Conservation (phyloP, 2,329 filamentous ascomycete genomes). For the Ascochyta clinopodiicola region DNA sequence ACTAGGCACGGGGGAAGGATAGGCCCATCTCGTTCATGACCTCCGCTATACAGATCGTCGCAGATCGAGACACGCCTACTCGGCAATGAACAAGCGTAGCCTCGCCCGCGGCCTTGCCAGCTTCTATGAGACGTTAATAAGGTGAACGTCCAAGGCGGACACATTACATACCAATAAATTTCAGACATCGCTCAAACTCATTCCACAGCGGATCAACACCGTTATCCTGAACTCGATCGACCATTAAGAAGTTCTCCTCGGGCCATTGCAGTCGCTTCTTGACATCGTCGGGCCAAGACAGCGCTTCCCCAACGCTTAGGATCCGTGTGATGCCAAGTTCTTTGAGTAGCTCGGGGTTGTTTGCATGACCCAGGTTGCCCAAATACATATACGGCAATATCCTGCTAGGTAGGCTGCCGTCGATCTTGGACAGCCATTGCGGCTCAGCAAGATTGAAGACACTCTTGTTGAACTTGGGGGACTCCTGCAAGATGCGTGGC, state of each 20-base stretch:
- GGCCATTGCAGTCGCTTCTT: conserved; percentile 69
- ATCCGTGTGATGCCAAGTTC: conserved; percentile 85
- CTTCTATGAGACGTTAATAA: conserved; percentile 62
- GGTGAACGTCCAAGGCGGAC: not conserved
- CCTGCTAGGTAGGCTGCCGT: conserved; percentile 89
- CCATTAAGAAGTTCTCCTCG: conserved; percentile 75
- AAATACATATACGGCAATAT: conserved; percentile 95
- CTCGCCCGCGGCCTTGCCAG: conserved; percentile 75
- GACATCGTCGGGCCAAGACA: conserved; percentile 78
- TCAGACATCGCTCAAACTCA: conserved; percentile 83
- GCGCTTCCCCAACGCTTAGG: conserved; percentile 87
- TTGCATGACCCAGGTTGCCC: conserved; percentile 90
- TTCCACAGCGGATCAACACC: conserved; percentile 90
- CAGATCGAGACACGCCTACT: conserved; percentile 92
- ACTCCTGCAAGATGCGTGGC: conserved; percentile 74
- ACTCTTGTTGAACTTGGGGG: conserved; percentile 62
- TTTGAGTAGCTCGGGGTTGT: conserved; percentile 83
- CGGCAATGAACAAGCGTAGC: conserved; percentile 95
- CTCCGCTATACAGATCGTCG: conserved; percentile 98
- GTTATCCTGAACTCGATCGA: conserved; percentile 93
- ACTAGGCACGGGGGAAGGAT: conserved; percentile 90
- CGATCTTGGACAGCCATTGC: conserved; percentile 80
- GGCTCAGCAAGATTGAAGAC: conserved; percentile 69
- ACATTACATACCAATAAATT: conserved; percentile 80
- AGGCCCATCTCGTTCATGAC: conserved; percentile 84